Evolutionary conservation across 768 basidiomycete genomes (phyloP).

Genomic region (Psilocybe sp.): DNA sequence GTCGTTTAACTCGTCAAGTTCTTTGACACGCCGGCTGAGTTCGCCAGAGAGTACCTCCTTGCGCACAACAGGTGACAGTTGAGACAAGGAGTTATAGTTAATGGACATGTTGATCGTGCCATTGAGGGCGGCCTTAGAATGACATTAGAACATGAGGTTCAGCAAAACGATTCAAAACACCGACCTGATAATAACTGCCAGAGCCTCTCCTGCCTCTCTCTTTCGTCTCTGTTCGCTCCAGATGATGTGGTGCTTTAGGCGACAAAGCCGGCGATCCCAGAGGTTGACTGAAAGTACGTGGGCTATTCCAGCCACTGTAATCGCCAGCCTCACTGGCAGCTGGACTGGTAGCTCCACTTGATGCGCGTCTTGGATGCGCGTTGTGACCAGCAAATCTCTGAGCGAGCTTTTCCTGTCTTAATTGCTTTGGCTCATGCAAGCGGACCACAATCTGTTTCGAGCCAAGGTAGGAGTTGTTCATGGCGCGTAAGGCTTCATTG

Average conservation of each 20-base stretch:
- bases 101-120: conserved; percentile 81
- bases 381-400: conserved; percentile 72
- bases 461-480: conserved; percentile 77
- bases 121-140: conserved; percentile 67
- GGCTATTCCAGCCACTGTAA: conserved; percentile 72
- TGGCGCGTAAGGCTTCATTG: conserved; percentile 65
- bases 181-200: conserved; percentile 83
- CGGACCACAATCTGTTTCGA: conserved; percentile 81
- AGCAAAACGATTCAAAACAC: conserved; percentile 13
- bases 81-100: conserved; percentile 83
- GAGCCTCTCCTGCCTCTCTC: conserved; percentile 68
- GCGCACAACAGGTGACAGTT: conserved; percentile 82
- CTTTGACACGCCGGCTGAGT: conserved; percentile 69
- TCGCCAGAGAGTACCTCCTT: conserved; percentile 85
- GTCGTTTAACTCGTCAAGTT: conserved; percentile 47
- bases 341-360: conserved; percentile 84
- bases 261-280: conserved; percentile 44
- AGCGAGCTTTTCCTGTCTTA: conserved; percentile 87
- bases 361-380: conserved; percentile 69
- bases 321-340: conserved; percentile 81
- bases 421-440: conserved; percentile 86
- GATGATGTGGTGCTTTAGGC: conserved; percentile 42
- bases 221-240: conserved; percentile 49
- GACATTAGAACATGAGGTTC: neutral
- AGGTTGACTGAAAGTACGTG: conserved; percentile 50